Conservation (phyloP, 331 rosid genomes). For the Malus hybrid region DNA sequence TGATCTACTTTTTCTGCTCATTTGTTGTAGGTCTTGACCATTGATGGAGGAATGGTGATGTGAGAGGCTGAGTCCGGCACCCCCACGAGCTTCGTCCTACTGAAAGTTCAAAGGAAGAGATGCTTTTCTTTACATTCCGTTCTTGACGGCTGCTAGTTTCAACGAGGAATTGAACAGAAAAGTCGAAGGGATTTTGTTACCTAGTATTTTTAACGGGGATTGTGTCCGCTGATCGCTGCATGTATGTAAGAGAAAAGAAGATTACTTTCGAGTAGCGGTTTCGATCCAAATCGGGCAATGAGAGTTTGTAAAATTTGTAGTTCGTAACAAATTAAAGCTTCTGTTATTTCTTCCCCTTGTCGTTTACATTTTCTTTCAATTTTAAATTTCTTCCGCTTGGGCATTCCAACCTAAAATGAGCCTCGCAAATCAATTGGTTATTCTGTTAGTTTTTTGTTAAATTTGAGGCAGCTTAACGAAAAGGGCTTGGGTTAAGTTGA, state of each 20-base stretch:
- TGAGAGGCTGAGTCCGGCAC: background rate
- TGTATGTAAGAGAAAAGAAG: background rate
- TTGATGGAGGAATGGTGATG: slow-evolving; percentile 39
- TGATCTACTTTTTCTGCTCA: background rate
- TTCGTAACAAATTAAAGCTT: too few relatives aligned
- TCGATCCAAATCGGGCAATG: too few relatives aligned
- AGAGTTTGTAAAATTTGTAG: too few relatives aligned
- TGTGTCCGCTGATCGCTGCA: background rate
- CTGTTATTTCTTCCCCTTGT: too few relatives aligned
- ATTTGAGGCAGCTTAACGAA: too few relatives aligned
- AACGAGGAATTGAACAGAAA: background rate
- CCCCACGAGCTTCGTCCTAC: background rate
- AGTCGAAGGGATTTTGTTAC: background rate
- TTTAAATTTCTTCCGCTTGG: too few relatives aligned
- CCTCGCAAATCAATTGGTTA: too few relatives aligned
- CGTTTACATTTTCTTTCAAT: too few relatives aligned
- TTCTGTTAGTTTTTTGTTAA: too few relatives aligned
- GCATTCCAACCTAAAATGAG: too few relatives aligned
- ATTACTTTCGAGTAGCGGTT: too few relatives aligned
- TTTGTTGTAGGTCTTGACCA: slow-evolving; percentile 21
- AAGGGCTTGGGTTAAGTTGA: too few relatives aligned
- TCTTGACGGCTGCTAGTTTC: background rate
- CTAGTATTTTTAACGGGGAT: background rate
- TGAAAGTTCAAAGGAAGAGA: background rate
- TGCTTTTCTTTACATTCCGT: background rate